These are phyloP conservation scores for Trifolium dubium DNA, from an alignment of 306 rosid genomes.

Conservation along the genomic window DNA sequence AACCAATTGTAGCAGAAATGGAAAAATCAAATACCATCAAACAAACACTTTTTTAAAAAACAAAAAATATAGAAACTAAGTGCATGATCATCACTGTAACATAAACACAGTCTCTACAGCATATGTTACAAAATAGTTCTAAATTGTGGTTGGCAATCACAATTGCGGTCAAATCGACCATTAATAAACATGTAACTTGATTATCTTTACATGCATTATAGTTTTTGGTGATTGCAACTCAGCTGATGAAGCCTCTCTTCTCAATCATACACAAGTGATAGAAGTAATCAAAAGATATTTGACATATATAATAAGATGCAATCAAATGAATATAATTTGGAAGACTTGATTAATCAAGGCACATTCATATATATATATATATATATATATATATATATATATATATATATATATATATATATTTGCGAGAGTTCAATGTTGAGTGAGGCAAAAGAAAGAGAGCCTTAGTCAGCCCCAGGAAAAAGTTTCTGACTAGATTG, in stretches of 20 bases:
- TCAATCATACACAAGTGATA: background rate
- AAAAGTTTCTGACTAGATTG: conserved; percentile 64
- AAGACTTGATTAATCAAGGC: background rate
- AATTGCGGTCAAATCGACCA: too few relatives aligned
- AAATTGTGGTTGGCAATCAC: background rate
- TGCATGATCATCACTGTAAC: too few relatives aligned
- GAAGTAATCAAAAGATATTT: background rate
- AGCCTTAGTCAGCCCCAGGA: conserved; percentile 68
- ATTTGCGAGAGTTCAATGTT: conserved; percentile 20
- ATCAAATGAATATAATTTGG: conserved; percentile 7
- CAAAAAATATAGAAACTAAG: too few relatives aligned
- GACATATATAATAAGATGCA: background rate
- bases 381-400: conserved; percentile 36
- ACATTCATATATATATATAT: conserved; percentile 23
- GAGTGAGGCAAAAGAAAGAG: background rate
- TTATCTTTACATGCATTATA: too few relatives aligned
- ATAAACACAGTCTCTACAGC: background rate
- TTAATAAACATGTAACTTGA: too few relatives aligned
- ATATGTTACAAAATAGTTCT: background rate
- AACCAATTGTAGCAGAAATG: too few relatives aligned
- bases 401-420: conserved; percentile 24
- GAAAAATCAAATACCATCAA: too few relatives aligned
- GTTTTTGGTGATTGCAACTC: too few relatives aligned
- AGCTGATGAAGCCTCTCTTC: too few relatives aligned
- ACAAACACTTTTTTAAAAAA: too few relatives aligned